Evolutionary conservation across 495 filamentous ascomycete genomes (phyloP).

Genomic region (Hypomontagnella monticulosa): DNA sequence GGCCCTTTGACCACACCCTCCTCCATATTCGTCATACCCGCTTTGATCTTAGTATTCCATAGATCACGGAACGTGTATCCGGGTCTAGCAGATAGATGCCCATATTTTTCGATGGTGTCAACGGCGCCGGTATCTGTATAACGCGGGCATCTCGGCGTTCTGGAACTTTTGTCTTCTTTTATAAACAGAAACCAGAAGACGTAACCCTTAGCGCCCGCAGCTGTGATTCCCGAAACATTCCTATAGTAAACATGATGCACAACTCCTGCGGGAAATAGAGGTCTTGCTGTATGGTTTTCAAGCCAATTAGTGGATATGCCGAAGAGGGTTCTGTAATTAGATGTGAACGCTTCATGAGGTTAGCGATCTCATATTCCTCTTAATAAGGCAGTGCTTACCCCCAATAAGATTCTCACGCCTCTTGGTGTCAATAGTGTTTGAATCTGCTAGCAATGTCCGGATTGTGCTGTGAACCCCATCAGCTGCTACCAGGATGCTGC

Average conservation of each 20-base stretch:
- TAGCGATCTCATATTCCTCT: constrained; percentile 23
- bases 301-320: constrained; percentile 33
- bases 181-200: constrained; percentile 47
- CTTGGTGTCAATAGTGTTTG: too few relatives aligned
- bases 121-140: constrained; percentile 28
- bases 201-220: constrained; percentile 20
- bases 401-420: too few relatives aligned
- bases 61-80: constrained; percentile 41
- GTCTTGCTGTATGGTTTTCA: not conserved
- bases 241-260: constrained; percentile 34
- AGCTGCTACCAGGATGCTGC: constrained; percentile 34
- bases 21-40: constrained; percentile 40
- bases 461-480: constrained; percentile 41
- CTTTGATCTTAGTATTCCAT: constrained; percentile 30
- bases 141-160: constrained; percentile 25
- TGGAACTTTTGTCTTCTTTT: constrained; percentile 28
- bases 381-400: too few relatives aligned
- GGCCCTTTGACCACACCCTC: constrained; percentile 34
- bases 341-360: constrained; percentile 19
- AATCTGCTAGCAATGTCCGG: constrained; percentile 34
- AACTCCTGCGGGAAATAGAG: constrained; percentile 18
- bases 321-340: constrained; percentile 36
- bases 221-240: constrained; percentile 29
- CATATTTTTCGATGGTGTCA: constrained; percentile 37
- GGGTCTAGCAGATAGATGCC: constrained; percentile 16